phyloP scores from a whole-genome alignment of 2,329 filamentous ascomycete genomes.

The Alternaria dauci region DNA sequence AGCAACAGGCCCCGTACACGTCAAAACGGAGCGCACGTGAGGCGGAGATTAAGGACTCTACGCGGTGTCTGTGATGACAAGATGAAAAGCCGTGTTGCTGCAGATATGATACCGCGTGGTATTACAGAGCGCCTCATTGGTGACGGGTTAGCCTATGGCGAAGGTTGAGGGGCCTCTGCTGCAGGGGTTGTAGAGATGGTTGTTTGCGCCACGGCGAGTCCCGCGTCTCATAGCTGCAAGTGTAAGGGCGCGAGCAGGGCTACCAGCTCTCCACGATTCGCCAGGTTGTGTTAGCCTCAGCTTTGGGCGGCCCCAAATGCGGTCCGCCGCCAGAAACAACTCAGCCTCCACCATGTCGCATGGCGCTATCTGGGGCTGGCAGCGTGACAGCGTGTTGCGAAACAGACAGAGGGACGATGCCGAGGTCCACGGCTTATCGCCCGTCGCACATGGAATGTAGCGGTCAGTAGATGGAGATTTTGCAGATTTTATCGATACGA shows the following conservation, averaged over 20 bases:
- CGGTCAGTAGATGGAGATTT: conserved; percentile 9
- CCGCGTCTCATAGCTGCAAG: conserved; percentile 8
- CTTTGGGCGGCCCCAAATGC: conserved; percentile 9
- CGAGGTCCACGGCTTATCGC: conserved; percentile 1
- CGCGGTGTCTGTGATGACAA: background rate
- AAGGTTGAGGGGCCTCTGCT: background rate
- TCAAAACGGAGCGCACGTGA: background rate
- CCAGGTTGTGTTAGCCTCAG: conserved; percentile 1
- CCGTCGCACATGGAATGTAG: background rate
- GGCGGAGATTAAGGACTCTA: conserved; percentile 4
- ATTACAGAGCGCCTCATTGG: background rate
- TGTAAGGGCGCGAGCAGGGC: background rate
- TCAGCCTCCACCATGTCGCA: conserved; percentile 16
- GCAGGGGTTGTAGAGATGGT: conserved; percentile 7
- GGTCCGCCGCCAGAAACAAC: conserved; percentile 15
- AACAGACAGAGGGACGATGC: background rate
- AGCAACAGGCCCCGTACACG: background rate
- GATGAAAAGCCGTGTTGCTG: background rate
- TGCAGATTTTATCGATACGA: conserved; percentile 10
- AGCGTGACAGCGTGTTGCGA: conserved; percentile 10
- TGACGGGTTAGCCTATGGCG: background rate
- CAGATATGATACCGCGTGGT: background rate
- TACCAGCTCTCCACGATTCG: conserved; percentile 7
- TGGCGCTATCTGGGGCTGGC: background rate
- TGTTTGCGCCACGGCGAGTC: conserved; percentile 12